Conservation (phyloP, 1,284 basidiomycete genomes). For the Boletus albobrunnescens region DNA sequence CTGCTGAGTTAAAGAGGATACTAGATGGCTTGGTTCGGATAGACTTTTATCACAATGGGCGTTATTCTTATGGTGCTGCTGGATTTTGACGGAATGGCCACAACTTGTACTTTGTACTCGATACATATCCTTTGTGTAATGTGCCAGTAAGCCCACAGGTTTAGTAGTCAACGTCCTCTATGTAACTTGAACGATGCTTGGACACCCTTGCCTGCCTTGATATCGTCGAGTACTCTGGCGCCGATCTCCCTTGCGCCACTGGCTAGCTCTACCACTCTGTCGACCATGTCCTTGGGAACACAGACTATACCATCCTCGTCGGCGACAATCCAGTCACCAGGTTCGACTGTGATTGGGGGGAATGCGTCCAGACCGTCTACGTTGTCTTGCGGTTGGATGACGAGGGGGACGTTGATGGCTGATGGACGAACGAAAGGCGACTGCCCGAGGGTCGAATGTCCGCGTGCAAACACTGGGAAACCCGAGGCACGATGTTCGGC, state of each 20-base stretch:
- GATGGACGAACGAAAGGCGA: slow-evolving; percentile 83
- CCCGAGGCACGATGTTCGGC: slow-evolving; percentile 64
- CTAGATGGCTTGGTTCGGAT: slow-evolving; percentile 5
- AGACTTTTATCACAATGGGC: slow-evolving; percentile 2
- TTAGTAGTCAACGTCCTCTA: slow-evolving; percentile 50
- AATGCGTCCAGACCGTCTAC: slow-evolving; percentile 37
- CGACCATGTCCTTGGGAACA: slow-evolving; percentile 57
- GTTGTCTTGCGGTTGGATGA: slow-evolving; percentile 47
- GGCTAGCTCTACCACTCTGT: slow-evolving; percentile 61
- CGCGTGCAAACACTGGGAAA: slow-evolving; percentile 79
- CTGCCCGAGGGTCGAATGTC: slow-evolving; percentile 85
- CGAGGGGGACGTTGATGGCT: slow-evolving; percentile 70
- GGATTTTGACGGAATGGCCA: slow-evolving; percentile 16
- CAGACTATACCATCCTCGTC: slow-evolving; percentile 91
- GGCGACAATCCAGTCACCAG: slow-evolving; percentile 82
- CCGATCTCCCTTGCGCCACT: slow-evolving; percentile 65
- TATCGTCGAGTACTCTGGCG: slow-evolving; percentile 71
- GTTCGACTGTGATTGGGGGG: slow-evolving; percentile 57
- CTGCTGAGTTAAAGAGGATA: not conserved
- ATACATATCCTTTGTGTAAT: slow-evolving; percentile 22
- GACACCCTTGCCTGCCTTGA: slow-evolving; percentile 70
- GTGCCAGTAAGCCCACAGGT: slow-evolving; percentile 3
- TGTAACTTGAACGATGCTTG: slow-evolving; percentile 76
- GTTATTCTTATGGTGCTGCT: slow-evolving; percentile 19
- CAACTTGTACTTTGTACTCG: slow-evolving; percentile 20